These are phyloP conservation scores for Grosmannia serpens DNA, from an alignment of 2,329 filamentous ascomycete genomes.

Conservation along the genomic window DNA sequence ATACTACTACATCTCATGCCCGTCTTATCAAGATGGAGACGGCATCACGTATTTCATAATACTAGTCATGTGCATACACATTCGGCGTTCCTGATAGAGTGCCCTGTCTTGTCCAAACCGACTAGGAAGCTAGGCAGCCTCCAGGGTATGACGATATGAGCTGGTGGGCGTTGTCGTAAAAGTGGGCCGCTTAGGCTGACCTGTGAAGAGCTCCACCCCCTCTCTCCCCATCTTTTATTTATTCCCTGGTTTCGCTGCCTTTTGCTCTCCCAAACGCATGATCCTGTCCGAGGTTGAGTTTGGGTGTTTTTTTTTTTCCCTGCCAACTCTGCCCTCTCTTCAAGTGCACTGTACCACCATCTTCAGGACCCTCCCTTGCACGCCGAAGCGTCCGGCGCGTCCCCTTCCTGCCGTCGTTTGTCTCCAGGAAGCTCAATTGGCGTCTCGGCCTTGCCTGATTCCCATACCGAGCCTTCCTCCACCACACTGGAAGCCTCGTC, in stretches of 20 bases:
- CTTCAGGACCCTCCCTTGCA: background rate
- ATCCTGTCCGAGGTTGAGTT: background rate
- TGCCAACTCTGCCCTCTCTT: background rate
- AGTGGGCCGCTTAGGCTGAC: background rate
- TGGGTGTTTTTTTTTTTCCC: slow-evolving; percentile 7
- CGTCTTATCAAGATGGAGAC: background rate
- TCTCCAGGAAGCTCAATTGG: background rate
- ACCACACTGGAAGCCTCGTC: background rate
- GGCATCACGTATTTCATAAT: background rate
- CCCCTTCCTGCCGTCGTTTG: background rate
- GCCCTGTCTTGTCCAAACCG: background rate
- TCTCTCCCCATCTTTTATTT: background rate
- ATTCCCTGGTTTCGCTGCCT: background rate
- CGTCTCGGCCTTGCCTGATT: background rate
- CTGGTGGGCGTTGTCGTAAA: background rate
- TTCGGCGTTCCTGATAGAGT: background rate
- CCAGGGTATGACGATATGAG: background rate
- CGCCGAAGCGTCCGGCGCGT: background rate
- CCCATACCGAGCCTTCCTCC: background rate
- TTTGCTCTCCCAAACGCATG: background rate
- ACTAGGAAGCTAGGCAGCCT: background rate
- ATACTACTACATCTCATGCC: background rate
- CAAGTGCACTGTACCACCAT: background rate
- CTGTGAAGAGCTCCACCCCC: background rate
- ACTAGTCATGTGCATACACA: background rate